Base-by-base conservation (phyloP, 495 filamentous ascomycete genomes). In the Penicillium maclennaniae region DNA sequence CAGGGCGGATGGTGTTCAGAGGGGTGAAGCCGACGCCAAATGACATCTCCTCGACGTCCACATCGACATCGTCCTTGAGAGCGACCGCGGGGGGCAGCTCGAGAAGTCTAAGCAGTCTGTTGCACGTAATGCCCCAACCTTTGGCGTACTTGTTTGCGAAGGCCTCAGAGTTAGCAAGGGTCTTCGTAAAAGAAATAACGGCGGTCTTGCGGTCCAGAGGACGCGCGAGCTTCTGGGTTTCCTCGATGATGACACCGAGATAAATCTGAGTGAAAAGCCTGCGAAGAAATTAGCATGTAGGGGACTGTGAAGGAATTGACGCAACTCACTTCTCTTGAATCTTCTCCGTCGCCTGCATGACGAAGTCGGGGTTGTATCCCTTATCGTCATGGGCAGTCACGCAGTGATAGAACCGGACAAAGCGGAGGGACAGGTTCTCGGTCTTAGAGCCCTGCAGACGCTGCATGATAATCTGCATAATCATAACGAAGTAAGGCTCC, bases 11-110 rank as follows among this genome's bases (percentile, higher is more conserved):
- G 1, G 93, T 97, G 66, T 88, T 92, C 50, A 99, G 78, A 38
- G 87, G 82, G 1, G 93, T 97, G 71, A 95, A 99, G 1, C 90
- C 91, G 40, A 95, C 83, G 10, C 92, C 95, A 60, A 97, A 99
- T 45, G 87, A 84, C 63, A 96, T 83, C 66, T 98, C 92, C 57
- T 98, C 93, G 42, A 93, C 86, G 59, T 97, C 93, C 9, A 87
- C 84, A 61, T 95, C 91, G 15, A 86, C 65, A 49, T 95, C 91
- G 53, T 96, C 91, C 43, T 82, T 79, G 42, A 81, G 67, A 9
- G 81, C 71, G 7, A 89, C 85, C 49, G 87, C 75, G 5, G 92
- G 91, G 6, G 91, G 88, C 69, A 92, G 89, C 61, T 92, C 84
- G 5, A 99, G 80, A 14, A 97, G 80, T 67, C 90, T 89, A 14